A percentile compares a stretch with the other conserved stretches of the same genome.
phyloP scores from a whole-genome alignment of 495 filamentous ascomycete genomes.

The Penicillium paxilli region DNA sequence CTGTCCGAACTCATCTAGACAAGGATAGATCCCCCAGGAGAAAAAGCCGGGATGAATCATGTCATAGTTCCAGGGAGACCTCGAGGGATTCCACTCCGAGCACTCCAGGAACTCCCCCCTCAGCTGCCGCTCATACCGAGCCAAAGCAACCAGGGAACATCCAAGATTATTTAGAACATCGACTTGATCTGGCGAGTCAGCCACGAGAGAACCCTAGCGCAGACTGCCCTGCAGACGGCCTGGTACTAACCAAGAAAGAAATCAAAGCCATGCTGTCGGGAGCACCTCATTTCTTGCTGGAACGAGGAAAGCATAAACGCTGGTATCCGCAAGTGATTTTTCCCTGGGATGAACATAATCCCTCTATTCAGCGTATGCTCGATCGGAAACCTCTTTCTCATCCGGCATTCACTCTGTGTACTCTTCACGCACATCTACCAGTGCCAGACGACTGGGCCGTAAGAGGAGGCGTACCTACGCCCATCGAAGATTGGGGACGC shows the following conservation, averaged over 20 bases:
- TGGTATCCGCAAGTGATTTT: slow-evolving; percentile 66
- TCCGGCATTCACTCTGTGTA: slow-evolving; percentile 47
- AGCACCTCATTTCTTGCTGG: slow-evolving; percentile 69
- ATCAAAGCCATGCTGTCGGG: slow-evolving; percentile 72
- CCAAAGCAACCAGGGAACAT: slow-evolving; percentile 32
- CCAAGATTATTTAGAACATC: slow-evolving; percentile 29
- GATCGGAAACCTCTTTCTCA: slow-evolving; percentile 53
- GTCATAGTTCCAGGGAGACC: not conserved
- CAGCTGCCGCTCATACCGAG: slow-evolving; percentile 13
- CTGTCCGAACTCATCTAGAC: not conserved
- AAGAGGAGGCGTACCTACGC: slow-evolving; percentile 31
- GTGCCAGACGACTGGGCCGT: slow-evolving; percentile 38
- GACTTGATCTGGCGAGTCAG: slow-evolving; percentile 13
- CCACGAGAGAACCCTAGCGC: not conserved
- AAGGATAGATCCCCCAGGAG: not conserved
- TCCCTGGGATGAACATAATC: slow-evolving; percentile 64
- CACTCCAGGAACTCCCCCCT: slow-evolving; percentile 3
- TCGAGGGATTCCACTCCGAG: not conserved
- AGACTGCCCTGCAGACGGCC: not conserved
- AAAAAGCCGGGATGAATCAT: not conserved
- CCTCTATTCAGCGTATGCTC: slow-evolving; percentile 60
- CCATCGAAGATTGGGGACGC: slow-evolving; percentile 25
- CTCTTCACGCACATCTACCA: slow-evolving; percentile 46
- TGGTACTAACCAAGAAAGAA: slow-evolving; percentile 54
- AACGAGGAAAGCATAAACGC: slow-evolving; percentile 51